Conservation (phyloP, 139 green algal species). For the Ostreobium quekettii region DNA sequence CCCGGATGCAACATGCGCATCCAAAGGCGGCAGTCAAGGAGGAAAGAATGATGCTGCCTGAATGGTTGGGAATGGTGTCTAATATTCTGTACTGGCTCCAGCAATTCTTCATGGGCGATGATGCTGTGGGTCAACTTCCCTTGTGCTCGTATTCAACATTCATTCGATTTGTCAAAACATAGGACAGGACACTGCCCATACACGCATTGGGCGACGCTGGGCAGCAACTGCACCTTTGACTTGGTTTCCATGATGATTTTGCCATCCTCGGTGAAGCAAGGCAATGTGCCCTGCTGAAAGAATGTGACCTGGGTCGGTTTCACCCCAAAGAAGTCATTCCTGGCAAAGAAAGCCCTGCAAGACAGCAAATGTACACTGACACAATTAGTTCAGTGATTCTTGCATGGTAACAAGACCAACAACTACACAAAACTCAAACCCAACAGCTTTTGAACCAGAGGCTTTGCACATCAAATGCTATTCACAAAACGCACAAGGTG, state of each 20-base stretch:
- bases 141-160: no score
- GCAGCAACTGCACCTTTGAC: constrained; percentile 9
- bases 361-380: not conserved
- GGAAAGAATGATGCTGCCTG: no score
- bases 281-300: constrained; percentile 85
- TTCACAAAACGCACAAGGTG: not conserved
- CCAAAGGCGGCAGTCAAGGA: no score
- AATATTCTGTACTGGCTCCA: no score
- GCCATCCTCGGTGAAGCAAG: constrained; percentile 71
- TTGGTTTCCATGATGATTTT: constrained; percentile 66
- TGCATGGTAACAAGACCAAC: constrained; percentile 18
- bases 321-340: constrained; percentile 69
- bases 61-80: no score
- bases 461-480: not conserved
- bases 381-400: not conserved
- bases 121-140: no score
- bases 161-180: no score
- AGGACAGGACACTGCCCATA: no score
- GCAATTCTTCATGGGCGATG: no score
- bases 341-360: constrained; percentile 51
- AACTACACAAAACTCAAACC: not conserved
- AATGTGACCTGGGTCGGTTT: constrained; percentile 58
- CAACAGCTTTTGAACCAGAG: not conserved
- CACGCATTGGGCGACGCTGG: no score
- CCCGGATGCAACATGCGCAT: no score